phyloP scores from a whole-genome alignment of 108 stramenopile species.

The Cyclotella kingstonii region DNA sequence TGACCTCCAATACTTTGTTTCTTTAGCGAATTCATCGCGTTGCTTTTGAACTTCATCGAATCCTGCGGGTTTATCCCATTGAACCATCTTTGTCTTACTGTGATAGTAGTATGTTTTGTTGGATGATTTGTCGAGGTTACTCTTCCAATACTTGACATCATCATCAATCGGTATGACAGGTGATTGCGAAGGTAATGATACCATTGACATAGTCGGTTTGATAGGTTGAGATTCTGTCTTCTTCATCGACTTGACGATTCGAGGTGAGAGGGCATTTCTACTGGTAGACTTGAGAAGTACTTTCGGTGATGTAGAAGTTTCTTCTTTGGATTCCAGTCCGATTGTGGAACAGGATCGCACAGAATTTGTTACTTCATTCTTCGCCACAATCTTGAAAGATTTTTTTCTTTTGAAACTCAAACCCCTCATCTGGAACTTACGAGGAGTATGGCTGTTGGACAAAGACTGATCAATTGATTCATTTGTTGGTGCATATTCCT shows the following conservation, averaged over 20 bases:
- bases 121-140: conserved; percentile 33
- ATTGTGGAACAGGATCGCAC: too few species aligned
- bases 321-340: too few species aligned
- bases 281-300: too few species aligned
- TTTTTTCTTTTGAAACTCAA: too few species aligned
- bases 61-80: conserved; percentile 70
- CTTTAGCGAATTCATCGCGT: background rate
- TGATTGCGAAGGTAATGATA: background rate
- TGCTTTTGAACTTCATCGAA: conserved; percentile 22
- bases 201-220: background rate
- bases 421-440: too few species aligned
- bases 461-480: too few species aligned
- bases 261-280: too few species aligned
- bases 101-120: conserved; percentile 73
- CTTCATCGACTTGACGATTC: background rate
- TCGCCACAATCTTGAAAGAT: too few species aligned
- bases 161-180: conserved; percentile 2
- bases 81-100: conserved; percentile 60
- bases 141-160: conserved; percentile 39
- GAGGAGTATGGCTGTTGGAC: too few species aligned
- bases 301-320: too few species aligned
- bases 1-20: conserved; percentile 49
- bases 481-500: too few species aligned
- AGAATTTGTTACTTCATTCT: too few species aligned
- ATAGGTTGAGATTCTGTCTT: background rate